A percentile compares a stretch with the other conserved stretches of the same genome.
Conservation (phyloP, 1,284 basidiomycete species). For the Naganishia cerealis region DNA sequence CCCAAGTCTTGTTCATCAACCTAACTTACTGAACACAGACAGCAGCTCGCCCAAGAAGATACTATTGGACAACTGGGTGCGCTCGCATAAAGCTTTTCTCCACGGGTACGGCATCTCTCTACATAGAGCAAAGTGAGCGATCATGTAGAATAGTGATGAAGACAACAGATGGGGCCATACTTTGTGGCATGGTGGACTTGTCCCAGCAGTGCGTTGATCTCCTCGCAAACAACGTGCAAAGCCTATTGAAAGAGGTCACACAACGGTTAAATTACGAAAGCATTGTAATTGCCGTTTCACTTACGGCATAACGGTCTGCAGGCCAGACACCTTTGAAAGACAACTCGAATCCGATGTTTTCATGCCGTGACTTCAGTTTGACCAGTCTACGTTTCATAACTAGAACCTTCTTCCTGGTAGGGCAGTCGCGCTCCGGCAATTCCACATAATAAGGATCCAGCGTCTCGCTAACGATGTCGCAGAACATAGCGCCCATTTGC, state of each 20-base stretch:
- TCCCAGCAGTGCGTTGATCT: slow-evolving; percentile 47
- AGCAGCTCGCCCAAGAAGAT: slow-evolving; percentile 80
- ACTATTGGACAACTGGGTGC: slow-evolving; percentile 73
- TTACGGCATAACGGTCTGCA: slow-evolving; percentile 49
- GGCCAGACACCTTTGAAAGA: slow-evolving; percentile 52
- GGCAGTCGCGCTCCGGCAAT: slow-evolving; percentile 40
- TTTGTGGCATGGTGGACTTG: slow-evolving; percentile 53
- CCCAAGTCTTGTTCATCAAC: background rate
- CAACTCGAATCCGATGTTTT: slow-evolving; percentile 50
- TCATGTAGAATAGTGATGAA: slow-evolving; percentile 1
- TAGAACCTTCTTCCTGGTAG: slow-evolving; percentile 41
- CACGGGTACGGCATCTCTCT: slow-evolving; percentile 56
- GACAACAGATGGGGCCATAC: background rate
- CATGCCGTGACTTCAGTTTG: slow-evolving; percentile 48
- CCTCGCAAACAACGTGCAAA: slow-evolving; percentile 47
- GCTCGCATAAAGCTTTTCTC: slow-evolving; percentile 70
- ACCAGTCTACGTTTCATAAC: slow-evolving; percentile 34
- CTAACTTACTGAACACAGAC: slow-evolving; percentile 68
- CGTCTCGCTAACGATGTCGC: slow-evolving; percentile 52
- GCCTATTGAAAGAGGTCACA: slow-evolving; percentile 35
- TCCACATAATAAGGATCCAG: slow-evolving; percentile 44
- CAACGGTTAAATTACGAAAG: background rate
- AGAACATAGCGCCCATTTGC: slow-evolving; percentile 52
- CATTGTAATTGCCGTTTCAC: slow-evolving; percentile 5
- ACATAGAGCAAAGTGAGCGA: slow-evolving; percentile 11